These are phyloP conservation scores for Suillus americanus DNA, from an alignment of 768 basidiomycete genomes.

Conservation along the genomic window DNA sequence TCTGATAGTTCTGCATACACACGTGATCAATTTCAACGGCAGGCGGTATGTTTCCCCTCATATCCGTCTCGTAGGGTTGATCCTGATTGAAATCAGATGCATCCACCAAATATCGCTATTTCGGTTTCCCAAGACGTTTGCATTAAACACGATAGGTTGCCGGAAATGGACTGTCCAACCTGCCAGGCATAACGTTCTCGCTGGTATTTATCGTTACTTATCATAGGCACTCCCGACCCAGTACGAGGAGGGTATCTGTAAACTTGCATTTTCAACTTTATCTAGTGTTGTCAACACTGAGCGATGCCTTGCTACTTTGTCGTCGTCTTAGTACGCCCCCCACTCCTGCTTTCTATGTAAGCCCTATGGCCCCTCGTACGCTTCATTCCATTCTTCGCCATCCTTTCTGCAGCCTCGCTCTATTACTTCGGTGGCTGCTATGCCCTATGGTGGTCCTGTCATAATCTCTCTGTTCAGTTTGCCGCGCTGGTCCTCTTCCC, in stretches of 20 bases:
- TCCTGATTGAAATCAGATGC: neutral
- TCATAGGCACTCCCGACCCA: neutral
- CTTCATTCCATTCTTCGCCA: neutral
- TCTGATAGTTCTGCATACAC: neutral
- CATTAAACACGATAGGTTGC: neutral
- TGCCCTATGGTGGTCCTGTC: neutral
- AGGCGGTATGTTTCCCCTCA: neutral
- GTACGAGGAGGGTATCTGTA: neutral
- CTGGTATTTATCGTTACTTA: neutral
- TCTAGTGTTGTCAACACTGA: neutral
- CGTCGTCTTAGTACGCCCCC: neutral
- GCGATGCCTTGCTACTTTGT: neutral
- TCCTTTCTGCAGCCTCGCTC: neutral
- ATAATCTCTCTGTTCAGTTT: neutral
- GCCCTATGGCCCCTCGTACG: neutral
- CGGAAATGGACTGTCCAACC: neutral
- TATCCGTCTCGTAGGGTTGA: neutral
- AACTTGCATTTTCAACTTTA: neutral
- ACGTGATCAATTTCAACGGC: neutral
- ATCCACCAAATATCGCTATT: neutral
- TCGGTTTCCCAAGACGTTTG: neutral
- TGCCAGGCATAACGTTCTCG: too few species aligned
- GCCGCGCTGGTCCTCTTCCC: neutral
- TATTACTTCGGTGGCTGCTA: neutral
- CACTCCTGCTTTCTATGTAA: neutral